Percentiles rank a stretch among this genome's conserved stretches.
phyloP scores from a whole-genome alignment of 176 grass and related monocot genomes.

The Triticum dicoccoides region DNA sequence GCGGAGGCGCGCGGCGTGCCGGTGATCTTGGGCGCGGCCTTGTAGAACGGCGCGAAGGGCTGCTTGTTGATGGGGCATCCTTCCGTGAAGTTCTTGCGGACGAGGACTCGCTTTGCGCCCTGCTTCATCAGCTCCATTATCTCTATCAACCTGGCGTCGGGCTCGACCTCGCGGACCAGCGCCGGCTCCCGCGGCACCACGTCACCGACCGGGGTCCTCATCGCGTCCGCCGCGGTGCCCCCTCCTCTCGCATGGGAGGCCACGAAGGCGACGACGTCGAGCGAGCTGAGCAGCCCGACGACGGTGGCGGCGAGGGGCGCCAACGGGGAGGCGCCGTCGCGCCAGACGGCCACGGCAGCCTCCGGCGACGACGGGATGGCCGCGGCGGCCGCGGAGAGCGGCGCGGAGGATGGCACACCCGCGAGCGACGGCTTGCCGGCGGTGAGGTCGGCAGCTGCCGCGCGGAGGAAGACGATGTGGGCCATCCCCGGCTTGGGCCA shows the following conservation, averaged over 20 bases:
- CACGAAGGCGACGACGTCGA: conserved; percentile 59
- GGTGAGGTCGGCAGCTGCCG: conserved; percentile 53
- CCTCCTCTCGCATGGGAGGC: conserved; percentile 17
- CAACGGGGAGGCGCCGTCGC: not conserved
- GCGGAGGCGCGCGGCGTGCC: not conserved
- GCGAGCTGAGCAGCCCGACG: conserved; percentile 54
- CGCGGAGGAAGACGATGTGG: conserved; percentile 47
- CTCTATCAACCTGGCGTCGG: conserved; percentile 56
- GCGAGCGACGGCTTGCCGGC: conserved; percentile 55
- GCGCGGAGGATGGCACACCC: conserved; percentile 51
- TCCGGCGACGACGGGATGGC: conserved; percentile 51
- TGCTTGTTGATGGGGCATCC: conserved; percentile 36
- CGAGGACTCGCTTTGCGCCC: conserved; percentile 43
- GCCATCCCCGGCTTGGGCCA: conserved; percentile 30
- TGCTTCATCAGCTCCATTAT: conserved; percentile 64
- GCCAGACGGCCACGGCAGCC: conserved; percentile 60
- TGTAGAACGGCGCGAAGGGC: conserved; percentile 47
- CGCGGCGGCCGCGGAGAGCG: conserved; percentile 39
- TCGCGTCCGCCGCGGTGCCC: not conserved
- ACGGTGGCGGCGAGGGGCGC: conserved; percentile 34
- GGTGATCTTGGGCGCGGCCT: conserved; percentile 38
- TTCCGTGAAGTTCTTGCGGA: conserved; percentile 39
- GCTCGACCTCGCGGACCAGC: conserved; percentile 54
- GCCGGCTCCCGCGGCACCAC: conserved; percentile 44
- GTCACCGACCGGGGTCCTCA: conserved; percentile 47